Base-by-base conservation (phyloP, 2,329 filamentous ascomycete genomes). In the Drechslerella coelobrocha region DNA sequence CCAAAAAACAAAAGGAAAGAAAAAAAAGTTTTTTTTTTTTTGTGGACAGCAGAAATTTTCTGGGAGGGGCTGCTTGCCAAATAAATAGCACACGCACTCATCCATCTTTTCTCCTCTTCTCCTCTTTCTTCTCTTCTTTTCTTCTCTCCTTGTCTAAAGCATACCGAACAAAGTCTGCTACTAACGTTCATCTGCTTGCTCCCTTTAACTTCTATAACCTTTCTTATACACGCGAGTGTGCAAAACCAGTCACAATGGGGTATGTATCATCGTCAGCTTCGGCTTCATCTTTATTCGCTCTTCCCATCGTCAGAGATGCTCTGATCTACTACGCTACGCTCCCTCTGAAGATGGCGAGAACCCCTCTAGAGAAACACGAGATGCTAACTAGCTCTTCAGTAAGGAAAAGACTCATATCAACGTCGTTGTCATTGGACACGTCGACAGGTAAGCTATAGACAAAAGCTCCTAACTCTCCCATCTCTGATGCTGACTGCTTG, bases 351-450 rank as follows among this genome's bases (percentile, higher is more conserved):
- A 48, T 37, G 41, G 19, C n/a, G 21, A 29, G 27, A 23, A 39
- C 10, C 39, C 10, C 34, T 3, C 34, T 14, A 5, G 24, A 57
- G 12, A 27, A 43, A 19, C 24, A 12, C 27, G n/a, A 55, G 26
- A 47, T 21, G 41, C 62, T 68, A 43, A 68, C 62, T 24, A 19
- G 47, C 73, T 48, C 55, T 76, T 78, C 80, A 93, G 92, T 90
- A 97, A 96, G 80, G 90, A 93, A 76, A 96, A 96, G 89, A 84
- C 82, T 84, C 93, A 97, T 84, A 91, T 97, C 84, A 72, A 72
- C 54, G 89, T 96, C 83, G 92, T 96, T 84, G 92, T 96, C 83
- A 96, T 96, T 87, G 92, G 74, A 65, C 75, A 76, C 73, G 74
- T 76, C 75, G 74, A 76, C 47, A 68, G 63, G 63, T 68, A 68